Evolutionary conservation across 2,329 filamentous ascomycete genomes (phyloP), one percentile per base, ranked within the genome.

Genomic region (Phaeosphaeriaceae sp.): DNA sequence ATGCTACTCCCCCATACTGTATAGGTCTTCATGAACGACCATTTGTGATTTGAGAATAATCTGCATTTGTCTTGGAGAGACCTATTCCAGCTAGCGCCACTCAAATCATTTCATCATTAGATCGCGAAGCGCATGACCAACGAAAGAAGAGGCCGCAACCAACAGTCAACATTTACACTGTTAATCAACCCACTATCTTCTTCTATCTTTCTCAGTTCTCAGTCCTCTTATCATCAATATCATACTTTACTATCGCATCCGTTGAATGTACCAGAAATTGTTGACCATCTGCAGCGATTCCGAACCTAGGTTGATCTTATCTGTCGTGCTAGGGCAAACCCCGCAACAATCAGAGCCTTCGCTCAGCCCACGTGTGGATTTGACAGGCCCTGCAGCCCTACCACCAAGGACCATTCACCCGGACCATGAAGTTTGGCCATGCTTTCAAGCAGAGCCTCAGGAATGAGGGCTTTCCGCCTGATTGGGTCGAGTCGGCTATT

Each of bases 391-490:
- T 56, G 57, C 60, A 56, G 58, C 53, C 56, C 57, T 52, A 50
- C 44, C 38, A 54, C 54, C 32, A 39, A 29, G 23, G 28, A 40
- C 58, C 54, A 52, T 47, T 29, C 46, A 34, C 33, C 44, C 26
- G 18, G 30, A 51, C 47, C 55, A 96, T 96, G 91, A 96, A 96
- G 80, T 96, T 95, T 74, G 90, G 87, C 21, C 89, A 88, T 68
- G 83, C 87, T 65, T 94, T 91, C 70, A 85, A 87, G 67, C 83
- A 87, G 62, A 81, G 83, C 41, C 80, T 96, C 54, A 79, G 83
- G 55, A 82, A 79, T 57, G 87, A 90, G 79, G 87, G 83, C 57
- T 96, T 91, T 68, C 91, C 91, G 6, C 76, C 83, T 41, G 85
- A 87, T 67, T 85, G 82, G 83, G 75, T 92, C 40, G 81, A 87